phyloP scores from a whole-genome alignment of 2,329 filamentous ascomycete genomes.

The Diaporthe humulicola region DNA sequence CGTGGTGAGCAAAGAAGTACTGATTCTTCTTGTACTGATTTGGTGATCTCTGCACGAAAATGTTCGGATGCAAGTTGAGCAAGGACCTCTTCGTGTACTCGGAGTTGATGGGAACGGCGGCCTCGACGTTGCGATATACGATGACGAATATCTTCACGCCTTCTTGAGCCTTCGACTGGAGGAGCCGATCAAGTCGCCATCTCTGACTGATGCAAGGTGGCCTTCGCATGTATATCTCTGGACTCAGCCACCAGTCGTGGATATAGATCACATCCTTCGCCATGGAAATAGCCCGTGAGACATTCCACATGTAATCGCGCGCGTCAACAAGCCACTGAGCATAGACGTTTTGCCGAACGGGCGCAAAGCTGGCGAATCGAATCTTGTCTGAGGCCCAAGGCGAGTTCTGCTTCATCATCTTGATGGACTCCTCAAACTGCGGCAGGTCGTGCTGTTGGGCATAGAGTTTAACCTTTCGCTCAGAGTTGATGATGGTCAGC shows the following conservation, averaged over 20 bases:
- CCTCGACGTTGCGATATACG: slow-evolving; percentile 97
- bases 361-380: slow-evolving; percentile 93
- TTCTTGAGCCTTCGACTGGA: slow-evolving; percentile 94
- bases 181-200: slow-evolving; percentile 92
- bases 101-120: slow-evolving; percentile 96
- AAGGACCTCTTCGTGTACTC: slow-evolving; percentile 98
- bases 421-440: slow-evolving; percentile 95
- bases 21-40: slow-evolving; percentile 99
- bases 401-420: slow-evolving; percentile 85
- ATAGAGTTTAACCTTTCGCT: slow-evolving; percentile 91
- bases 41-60: slow-evolving; percentile 95
- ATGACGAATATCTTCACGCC: slow-evolving; percentile 99
- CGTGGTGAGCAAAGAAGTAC: slow-evolving; percentile 99
- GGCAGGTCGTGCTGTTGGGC: slow-evolving; percentile 88
- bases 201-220: slow-evolving; percentile 97
- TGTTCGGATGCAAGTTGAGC: slow-evolving; percentile 93
- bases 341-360: slow-evolving; percentile 86
- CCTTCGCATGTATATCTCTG: slow-evolving; percentile 93
- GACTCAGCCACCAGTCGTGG: slow-evolving; percentile 99
- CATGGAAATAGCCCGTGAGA: slow-evolving; percentile 96
- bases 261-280: slow-evolving; percentile 98
- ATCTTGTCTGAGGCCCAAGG: slow-evolving; percentile 82
- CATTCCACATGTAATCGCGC: slow-evolving; percentile 99
- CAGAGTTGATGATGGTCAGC: slow-evolving; percentile 89
- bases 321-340: slow-evolving; percentile 98